Evolutionary conservation across 768 basidiomycete genomes (phyloP).

Genomic region (Gymnopilus dilepis): DNA sequence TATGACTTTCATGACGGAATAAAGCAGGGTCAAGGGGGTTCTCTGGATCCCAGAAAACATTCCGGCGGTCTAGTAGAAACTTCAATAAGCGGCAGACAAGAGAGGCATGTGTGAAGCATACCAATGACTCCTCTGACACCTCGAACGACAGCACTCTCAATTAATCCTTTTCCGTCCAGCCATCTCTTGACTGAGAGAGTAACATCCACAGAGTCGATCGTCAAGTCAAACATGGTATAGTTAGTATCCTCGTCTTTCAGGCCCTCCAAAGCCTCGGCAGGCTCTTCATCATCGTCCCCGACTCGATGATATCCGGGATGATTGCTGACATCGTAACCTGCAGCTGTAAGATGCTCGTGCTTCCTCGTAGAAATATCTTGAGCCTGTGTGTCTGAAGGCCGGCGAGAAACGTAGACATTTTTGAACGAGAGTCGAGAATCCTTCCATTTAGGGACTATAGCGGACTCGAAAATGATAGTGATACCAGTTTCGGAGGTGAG

Average conservation of each 20-base stretch:
- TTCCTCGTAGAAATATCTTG: constrained; percentile 23
- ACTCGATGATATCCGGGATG: constrained; percentile 72
- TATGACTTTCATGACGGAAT: constrained; percentile 73
- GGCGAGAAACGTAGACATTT: constrained; percentile 92
- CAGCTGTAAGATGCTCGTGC: constrained; percentile 57
- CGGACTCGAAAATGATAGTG: constrained; percentile 95
- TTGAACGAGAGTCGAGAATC: constrained; percentile 96
- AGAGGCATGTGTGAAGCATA: constrained; percentile 37
- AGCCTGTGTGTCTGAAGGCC: constrained; percentile 45
- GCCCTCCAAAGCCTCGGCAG: constrained; percentile 28
- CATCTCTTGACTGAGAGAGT: constrained; percentile 89
- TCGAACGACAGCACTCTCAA: constrained; percentile 89
- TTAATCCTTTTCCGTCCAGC: constrained; percentile 94
- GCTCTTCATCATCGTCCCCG: constrained; percentile 65
- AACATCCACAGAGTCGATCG: constrained; percentile 94
- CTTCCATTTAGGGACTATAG: constrained; percentile 97
- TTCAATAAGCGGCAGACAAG: background rate
- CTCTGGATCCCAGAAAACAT: constrained; percentile 84
- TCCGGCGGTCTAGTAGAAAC: constrained; percentile 74
- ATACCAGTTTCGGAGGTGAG: constrained; percentile 93
- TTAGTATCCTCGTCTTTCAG: constrained; percentile 63
- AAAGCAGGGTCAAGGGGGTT: constrained; percentile 80
- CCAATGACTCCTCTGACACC: constrained; percentile 95
- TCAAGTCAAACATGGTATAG: constrained; percentile 92
- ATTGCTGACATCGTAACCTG: constrained; percentile 78